Percentiles rank a stretch among this genome's conserved stretches.
Evolutionary conservation across 2,329 filamentous ascomycete species (phyloP).

Genomic region (Endoconidiophora polonica): DNA sequence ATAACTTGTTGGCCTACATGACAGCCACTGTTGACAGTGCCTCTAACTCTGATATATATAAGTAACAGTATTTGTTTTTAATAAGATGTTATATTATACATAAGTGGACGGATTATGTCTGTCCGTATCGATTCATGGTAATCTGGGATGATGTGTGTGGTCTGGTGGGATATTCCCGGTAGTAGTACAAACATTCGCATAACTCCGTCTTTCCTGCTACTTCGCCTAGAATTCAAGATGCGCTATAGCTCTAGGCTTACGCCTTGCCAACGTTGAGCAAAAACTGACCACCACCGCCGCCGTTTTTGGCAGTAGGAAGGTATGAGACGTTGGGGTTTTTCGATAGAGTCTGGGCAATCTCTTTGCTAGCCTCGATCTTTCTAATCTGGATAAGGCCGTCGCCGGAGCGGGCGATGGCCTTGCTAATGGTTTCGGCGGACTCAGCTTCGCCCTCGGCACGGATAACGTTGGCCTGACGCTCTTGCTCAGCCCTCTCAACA

Average conservation of each 20-base stretch:
- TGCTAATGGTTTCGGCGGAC: slow-evolving; percentile 86
- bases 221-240: no score
- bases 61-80: neutral
- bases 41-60: neutral
- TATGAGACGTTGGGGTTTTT: slow-evolving; percentile 93
- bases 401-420: slow-evolving; percentile 80
- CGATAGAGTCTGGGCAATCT: slow-evolving; percentile 82
- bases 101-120: slow-evolving; percentile 9
- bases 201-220: no score
- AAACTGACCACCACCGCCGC: slow-evolving; percentile 31
- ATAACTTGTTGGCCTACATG: neutral
- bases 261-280: slow-evolving; percentile 35
- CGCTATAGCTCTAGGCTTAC: slow-evolving; percentile 15
- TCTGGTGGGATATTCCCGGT: slow-evolving; percentile 4
- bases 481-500: slow-evolving; percentile 96
- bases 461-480: slow-evolving; percentile 96
- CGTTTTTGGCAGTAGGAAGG: slow-evolving; percentile 61
- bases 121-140: slow-evolving; percentile 5
- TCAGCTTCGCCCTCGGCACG: slow-evolving; percentile 95
- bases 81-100: slow-evolving; percentile 12
- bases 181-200: slow-evolving; percentile 8
- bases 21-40: neutral
- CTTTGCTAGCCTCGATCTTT: slow-evolving; percentile 90
- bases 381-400: slow-evolving; percentile 91
- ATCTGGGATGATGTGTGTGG: slow-evolving; percentile 10